A percentile compares a stretch with the other conserved stretches of the same genome.
Conservation (phyloP, 805 yeast genomes). For the Candida insectorum region DNA sequence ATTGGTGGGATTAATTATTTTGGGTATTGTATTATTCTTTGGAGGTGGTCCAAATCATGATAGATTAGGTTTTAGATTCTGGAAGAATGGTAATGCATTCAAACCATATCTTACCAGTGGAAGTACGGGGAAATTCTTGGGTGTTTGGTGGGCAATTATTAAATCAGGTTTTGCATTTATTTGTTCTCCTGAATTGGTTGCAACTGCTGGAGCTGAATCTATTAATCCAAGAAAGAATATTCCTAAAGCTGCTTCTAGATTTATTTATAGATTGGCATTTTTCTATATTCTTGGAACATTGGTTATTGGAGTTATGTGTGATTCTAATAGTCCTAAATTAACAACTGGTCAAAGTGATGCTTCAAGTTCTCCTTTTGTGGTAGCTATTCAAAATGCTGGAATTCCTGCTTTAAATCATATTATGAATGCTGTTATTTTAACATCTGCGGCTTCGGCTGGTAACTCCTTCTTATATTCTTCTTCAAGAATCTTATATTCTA, state of each 20-base stretch:
- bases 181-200: constrained; percentile 61
- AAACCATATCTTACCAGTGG: constrained; percentile 47
- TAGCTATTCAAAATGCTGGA: constrained; percentile 61
- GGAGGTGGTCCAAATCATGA: constrained; percentile 80
- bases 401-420: constrained; percentile 57
- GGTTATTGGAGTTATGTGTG: constrained; percentile 38
- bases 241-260: constrained; percentile 59
- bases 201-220: constrained; percentile 61
- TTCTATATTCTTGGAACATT: constrained; percentile 39
- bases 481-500: constrained; percentile 40
- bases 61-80: constrained; percentile 67
- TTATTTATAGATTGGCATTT: constrained; percentile 48
- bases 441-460: constrained; percentile 53
- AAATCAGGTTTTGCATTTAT: constrained; percentile 67
- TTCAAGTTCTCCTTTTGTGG: constrained; percentile 63
- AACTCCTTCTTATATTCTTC: constrained; percentile 41
- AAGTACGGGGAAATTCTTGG: constrained; percentile 58
- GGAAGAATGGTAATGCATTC: constrained; percentile 44
- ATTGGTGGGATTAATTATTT: constrained; percentile 58
- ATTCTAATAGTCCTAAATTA: constrained; percentile 23
- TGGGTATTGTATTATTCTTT: constrained; percentile 59
- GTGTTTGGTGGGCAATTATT: constrained; percentile 59
- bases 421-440: constrained; percentile 57
- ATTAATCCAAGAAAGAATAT: constrained; percentile 32
- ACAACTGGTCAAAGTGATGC: constrained; percentile 36